Conservation (phyloP, 495 filamentous ascomycete species). For the Durotheca rogersii region DNA sequence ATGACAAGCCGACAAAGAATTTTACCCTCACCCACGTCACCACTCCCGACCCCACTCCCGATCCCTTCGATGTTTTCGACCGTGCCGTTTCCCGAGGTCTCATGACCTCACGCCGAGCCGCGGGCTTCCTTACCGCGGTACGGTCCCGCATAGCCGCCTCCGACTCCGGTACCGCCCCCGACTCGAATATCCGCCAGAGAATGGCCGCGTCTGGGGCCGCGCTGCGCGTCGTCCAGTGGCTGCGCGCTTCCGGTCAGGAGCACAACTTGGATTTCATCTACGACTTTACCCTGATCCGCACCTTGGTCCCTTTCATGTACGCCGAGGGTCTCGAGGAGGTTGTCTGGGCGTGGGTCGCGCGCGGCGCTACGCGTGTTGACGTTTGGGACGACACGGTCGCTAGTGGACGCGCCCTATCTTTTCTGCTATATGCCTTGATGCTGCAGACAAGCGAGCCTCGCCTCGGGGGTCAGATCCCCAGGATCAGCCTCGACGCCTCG, state of each 20-base stretch:
- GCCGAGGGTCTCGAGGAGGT: conserved; percentile 50
- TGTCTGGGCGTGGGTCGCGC: conserved; percentile 46
- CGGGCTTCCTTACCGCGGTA: conserved; percentile 43
- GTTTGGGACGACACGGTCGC: conserved; percentile 4
- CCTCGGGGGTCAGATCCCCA: conserved; percentile 1
- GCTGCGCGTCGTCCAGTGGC: conserved; percentile 49
- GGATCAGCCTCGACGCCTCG: conserved; percentile 36
- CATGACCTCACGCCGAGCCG: conserved; percentile 45
- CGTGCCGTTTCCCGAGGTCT: conserved; percentile 44
- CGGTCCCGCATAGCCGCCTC: conserved; percentile 32
- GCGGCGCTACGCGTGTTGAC: conserved; percentile 18
- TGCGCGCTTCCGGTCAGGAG: conserved; percentile 51
- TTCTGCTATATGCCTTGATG: conserved; percentile 34
- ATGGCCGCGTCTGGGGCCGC: conserved; percentile 45
- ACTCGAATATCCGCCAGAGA: conserved; percentile 29
- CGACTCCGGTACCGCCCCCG: conserved; percentile 23
- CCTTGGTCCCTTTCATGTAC: conserved; percentile 50
- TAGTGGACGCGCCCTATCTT: conserved; percentile 5
- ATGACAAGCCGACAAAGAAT: not conserved
- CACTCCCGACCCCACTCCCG: not conserved
- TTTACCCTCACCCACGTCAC: not conserved
- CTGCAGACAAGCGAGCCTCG: conserved; percentile 12
- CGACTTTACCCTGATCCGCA: conserved; percentile 31
- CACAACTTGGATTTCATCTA: conserved; percentile 38
- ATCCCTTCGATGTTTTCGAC: conserved; percentile 41